Evolutionary conservation across 805 yeast genomes (phyloP), one percentile per base, ranked within the genome.

Genomic region (Saccharomyces paradoxus): DNA sequence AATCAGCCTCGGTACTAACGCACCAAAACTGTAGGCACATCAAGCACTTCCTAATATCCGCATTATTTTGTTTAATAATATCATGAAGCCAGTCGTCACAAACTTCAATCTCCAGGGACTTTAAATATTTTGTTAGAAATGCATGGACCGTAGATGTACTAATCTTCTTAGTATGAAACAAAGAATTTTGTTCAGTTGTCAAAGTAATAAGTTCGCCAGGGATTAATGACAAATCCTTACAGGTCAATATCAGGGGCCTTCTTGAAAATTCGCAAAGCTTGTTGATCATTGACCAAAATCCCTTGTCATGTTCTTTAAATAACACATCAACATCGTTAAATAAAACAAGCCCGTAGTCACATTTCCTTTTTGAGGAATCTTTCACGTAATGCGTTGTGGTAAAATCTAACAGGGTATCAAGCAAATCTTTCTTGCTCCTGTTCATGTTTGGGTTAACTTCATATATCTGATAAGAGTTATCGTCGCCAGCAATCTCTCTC

Each of bases 311-410:
- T 46, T 78, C 81, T 53, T 82, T 89, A 62, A 86, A 89, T 21
- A 91, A 67, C 10, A 88, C 74, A 65, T 92, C 96, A 46, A 87
- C 91, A 62, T 92, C 97, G 61, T 91, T 96, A 55, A 92, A 75
- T 32, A 94, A 69, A 3, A 94, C 83, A 5, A 89, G 72, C 7
- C 92, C 90, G 55, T 81, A 77, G n/a, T 66, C 59, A 13, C 60
- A 60, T 46, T 63, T 63, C 44, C 44, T 37, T 17, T 37, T 37
- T 8, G 44, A 37, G 22, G 44, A 37, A 50, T 73, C 73, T 58
- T 85, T 88, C 1, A 92, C 91, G 49, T 86, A 73, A 56, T 89
- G 89, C 0, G 96, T 86, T 3, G 96, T 91, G 54, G 92, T 83
- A 52, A 90, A 79, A 63, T 95, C 97, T 50, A 79, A 83, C 41